Conservation (phyloP, 2,329 filamentous ascomycete genomes). For the Coniochaeta prunicola region DNA sequence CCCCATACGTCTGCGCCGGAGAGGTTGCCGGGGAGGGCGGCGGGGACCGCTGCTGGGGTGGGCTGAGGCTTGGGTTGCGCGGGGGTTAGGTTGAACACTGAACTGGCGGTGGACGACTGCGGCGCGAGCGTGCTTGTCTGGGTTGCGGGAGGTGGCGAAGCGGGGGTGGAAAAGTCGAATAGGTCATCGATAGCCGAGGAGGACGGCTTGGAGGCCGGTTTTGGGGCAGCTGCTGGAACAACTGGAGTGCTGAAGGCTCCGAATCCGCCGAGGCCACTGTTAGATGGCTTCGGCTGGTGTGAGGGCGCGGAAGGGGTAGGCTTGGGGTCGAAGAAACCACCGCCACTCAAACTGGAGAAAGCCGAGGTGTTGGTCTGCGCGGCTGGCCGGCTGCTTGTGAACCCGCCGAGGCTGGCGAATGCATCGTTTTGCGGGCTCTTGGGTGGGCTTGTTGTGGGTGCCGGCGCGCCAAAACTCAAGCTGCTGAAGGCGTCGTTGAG, state of each 20-base stretch:
- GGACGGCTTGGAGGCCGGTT: slow-evolving; percentile 36
- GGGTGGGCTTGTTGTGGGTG: slow-evolving; percentile 16
- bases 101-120: slow-evolving; percentile 40
- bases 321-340: slow-evolving; percentile 75
- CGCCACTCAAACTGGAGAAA: slow-evolving; percentile 56
- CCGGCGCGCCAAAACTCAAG: slow-evolving; percentile 36
- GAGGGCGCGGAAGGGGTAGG: slow-evolving; percentile 43
- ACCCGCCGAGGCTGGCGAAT: slow-evolving; percentile 22
- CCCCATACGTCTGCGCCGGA: slow-evolving; percentile 73
- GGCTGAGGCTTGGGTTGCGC: slow-evolving; percentile 36
- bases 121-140: slow-evolving; percentile 29
- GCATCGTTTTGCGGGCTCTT: slow-evolving; percentile 27
- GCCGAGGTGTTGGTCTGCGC: slow-evolving; percentile 29
- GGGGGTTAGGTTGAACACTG: slow-evolving; percentile 74
- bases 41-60: slow-evolving; percentile 31
- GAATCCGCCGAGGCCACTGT: slow-evolving; percentile 58
- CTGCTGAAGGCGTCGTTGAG: slow-evolving; percentile 72
- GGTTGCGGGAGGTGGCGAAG: slow-evolving; percentile 34
- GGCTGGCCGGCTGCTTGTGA: slow-evolving; percentile 23
- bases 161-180: slow-evolving; percentile 63
- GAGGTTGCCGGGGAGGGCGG: slow-evolving; percentile 26
- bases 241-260: slow-evolving; percentile 47
- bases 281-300: slow-evolving; percentile 45
- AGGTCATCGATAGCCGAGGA: slow-evolving; percentile 70
- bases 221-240: slow-evolving; percentile 25